phyloP scores from a whole-genome alignment of 78 protist species.

The Chrysochromulina parva region DNA sequence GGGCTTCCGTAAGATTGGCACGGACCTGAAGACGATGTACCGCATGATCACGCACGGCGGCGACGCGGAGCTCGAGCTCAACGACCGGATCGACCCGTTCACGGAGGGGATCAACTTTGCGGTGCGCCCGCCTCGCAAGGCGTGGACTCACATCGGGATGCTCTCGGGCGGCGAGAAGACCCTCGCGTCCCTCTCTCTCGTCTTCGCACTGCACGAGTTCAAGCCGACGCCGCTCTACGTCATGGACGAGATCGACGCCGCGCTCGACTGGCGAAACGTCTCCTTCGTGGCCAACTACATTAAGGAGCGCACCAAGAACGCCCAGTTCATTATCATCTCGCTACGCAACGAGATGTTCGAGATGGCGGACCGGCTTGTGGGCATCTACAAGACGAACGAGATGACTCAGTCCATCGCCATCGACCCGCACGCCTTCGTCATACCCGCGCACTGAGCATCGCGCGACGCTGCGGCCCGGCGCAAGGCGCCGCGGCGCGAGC shows the following conservation, averaged over 20 bases:
- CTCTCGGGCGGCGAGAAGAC: constrained; percentile 99
- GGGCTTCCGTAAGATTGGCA: constrained; percentile 87
- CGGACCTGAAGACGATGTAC: constrained; percentile 94
- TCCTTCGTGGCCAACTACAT: constrained; percentile 98
- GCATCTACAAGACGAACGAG: constrained; percentile 97
- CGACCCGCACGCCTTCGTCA: constrained; percentile 78
- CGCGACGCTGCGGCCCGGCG: neutral
- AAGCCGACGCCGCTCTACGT: constrained; percentile 98
- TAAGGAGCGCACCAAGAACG: constrained; percentile 96
- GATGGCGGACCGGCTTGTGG: constrained; percentile 94
- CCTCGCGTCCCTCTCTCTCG: constrained; percentile 96
- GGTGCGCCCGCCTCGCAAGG: constrained; percentile 97
- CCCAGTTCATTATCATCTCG: constrained; percentile 98
- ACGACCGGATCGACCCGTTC: constrained; percentile 97
- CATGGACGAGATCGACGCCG: constrained; percentile 99
- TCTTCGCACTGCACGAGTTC: constrained; percentile 99
- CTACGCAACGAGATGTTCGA: constrained; percentile 99
- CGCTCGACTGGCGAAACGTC: constrained; percentile 94
- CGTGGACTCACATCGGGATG: constrained; percentile 98
- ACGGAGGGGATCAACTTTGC: constrained; percentile 91
- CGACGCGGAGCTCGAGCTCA: constrained; percentile 99
- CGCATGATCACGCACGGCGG: constrained; percentile 99
- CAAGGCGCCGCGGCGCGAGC: neutral
- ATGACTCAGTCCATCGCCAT: constrained; percentile 92
- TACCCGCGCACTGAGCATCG: neutral